Evolutionary conservation across 192 early-diverging fungal species (phyloP), one percentile per base, ranked within the genome.

Genomic region (Linnemannia schmuckeri): DNA sequence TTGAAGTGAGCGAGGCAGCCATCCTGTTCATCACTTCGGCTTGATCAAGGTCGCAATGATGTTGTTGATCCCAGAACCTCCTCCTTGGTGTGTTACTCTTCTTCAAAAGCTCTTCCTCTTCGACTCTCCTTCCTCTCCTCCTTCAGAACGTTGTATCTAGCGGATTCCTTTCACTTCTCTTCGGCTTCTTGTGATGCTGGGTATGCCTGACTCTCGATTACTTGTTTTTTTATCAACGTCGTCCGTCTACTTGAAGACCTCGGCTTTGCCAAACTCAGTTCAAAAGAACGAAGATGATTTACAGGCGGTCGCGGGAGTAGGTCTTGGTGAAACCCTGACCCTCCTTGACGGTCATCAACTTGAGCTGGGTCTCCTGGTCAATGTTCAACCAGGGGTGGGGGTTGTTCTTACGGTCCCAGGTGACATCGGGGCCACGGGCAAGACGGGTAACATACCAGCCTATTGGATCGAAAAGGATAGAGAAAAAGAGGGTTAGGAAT

Each of bases 371-470:
- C 74, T 91, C 87, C 74, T 93, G 88, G 81, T 93, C 88, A 87
- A 93, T 87, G 89, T 93, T 79, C 85, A 89, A 87, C 92, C 92
- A 93, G 75, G 89, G 89, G 74, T 89, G 78, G 41, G 89, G 89
- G 85, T 90, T 90, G 78, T 90, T 90, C 47, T 78, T 81, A 79
- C 87, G 89, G 80, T 92, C 92, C 92, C 92, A 93, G 78, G 91
- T 89, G 81, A 92, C 91, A 75, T 93, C 92, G 85, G 92, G 91
- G 55, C 91, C 91, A 78, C 91, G 90, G 83, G 92, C 92, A 33
- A 93, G 85, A 75, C 91, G 91, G 70, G 88, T 86, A 35, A 93
- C 83, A 79, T 92, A 93, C 91, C 91, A 93, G 54, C 33, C 77
- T 69, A 71, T 49, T 27, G 22, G 17, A 27, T 12, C 40, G 49